These are phyloP conservation scores for Termitomyces heimii DNA, from an alignment of 768 basidiomycete genomes.

Conservation along the genomic window DNA sequence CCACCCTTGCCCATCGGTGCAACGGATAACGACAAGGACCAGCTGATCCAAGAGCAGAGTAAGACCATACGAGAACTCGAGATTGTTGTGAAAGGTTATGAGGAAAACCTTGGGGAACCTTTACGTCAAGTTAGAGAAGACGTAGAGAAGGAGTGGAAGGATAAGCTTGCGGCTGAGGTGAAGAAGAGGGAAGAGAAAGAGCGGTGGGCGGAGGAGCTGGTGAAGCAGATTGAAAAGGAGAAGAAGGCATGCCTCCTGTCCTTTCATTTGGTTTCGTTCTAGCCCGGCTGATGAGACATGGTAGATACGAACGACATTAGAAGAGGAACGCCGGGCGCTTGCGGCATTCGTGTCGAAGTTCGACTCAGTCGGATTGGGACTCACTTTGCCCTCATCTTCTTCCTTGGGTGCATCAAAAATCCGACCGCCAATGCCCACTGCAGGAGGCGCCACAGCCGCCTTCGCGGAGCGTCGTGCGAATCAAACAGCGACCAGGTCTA, in stretches of 20 bases:
- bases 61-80: conserved; percentile 78
- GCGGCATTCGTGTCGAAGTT: conserved; percentile 80
- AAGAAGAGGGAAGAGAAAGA: conserved; percentile 63
- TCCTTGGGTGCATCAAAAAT: conserved; percentile 30
- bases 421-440: conserved; percentile 42
- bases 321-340: conserved; percentile 73
- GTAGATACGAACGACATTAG: conserved; percentile 55
- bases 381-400: conserved; percentile 18
- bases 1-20: conserved; percentile 62
- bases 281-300: not conserved
- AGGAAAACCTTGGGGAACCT: conserved; percentile 68
- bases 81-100: conserved; percentile 61
- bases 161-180: conserved; percentile 51
- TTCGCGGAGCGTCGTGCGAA: conserved; percentile 41
- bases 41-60: conserved; percentile 63
- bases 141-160: conserved; percentile 69
- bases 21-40: conserved; percentile 71
- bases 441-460: conserved; percentile 44
- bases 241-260: conserved; percentile 42
- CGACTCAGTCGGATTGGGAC: conserved; percentile 60
- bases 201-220: conserved; percentile 68
- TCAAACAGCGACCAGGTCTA: conserved; percentile 16
- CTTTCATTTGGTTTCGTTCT: not conserved
- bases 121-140: conserved; percentile 62
- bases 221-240: conserved; percentile 74